phyloP scores from a whole-genome alignment of 1,284 basidiomycete species.

The Apiotrichum domesticum region DNA sequence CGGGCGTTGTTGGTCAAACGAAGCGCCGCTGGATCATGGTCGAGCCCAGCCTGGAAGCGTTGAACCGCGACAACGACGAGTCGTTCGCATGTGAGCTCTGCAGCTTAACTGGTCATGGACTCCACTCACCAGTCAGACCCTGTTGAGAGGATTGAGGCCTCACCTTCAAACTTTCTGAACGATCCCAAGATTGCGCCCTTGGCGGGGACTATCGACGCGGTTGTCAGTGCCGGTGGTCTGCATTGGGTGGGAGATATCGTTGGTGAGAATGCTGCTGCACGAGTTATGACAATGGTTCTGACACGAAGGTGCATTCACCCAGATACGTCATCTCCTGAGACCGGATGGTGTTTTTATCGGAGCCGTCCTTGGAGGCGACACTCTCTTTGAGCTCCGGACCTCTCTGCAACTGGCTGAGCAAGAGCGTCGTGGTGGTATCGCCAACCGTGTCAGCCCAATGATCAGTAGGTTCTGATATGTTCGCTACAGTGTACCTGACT shows the following conservation, averaged over 20 bases:
- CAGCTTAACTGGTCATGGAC: too few relatives aligned
- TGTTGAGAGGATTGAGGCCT: slow-evolving; percentile 28
- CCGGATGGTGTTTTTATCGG: slow-evolving; percentile 94
- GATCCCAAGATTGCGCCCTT: slow-evolving; percentile 48
- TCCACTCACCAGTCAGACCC: slow-evolving; percentile 13
- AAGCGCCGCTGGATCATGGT: slow-evolving; percentile 56
- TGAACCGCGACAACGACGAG: slow-evolving; percentile 55
- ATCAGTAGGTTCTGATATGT: slow-evolving; percentile 58
- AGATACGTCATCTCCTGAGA: slow-evolving; percentile 76
- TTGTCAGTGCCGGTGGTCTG: slow-evolving; percentile 82
- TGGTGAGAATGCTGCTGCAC: slow-evolving; percentile 50
- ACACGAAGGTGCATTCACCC: slow-evolving; percentile 68
- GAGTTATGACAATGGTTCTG: neutral
- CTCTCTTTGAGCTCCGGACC: slow-evolving; percentile 80
- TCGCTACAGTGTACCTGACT: neutral
- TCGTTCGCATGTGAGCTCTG: slow-evolving; percentile 21
- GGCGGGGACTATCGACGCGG: slow-evolving; percentile 73
- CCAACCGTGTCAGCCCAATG: slow-evolving; percentile 94
- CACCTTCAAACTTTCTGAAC: slow-evolving; percentile 27
- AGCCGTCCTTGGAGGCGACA: slow-evolving; percentile 92
- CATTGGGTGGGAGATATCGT: slow-evolving; percentile 99
- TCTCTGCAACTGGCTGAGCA: slow-evolving; percentile 87
- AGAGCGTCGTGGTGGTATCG: slow-evolving; percentile 92
- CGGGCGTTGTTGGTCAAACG: slow-evolving; percentile 8
- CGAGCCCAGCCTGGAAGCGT: slow-evolving; percentile 64